Conservation (phyloP, 352 stramenopile genomes). For the Halophytophthora polymorphica region DNA sequence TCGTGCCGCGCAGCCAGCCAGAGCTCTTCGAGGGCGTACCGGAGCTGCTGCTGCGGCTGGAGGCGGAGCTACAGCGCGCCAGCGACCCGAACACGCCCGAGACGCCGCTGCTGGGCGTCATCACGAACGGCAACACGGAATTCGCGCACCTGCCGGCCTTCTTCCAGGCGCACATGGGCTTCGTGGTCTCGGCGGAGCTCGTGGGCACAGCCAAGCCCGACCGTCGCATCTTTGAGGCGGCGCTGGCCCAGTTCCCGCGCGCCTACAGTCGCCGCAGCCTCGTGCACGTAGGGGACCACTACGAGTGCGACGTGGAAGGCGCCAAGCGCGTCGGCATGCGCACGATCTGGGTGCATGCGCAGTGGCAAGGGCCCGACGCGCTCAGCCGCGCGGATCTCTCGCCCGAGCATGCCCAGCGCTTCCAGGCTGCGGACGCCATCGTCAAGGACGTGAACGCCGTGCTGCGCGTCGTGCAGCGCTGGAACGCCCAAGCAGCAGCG, state of each 20-base stretch:
- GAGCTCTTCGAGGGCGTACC: conserved; percentile 61
- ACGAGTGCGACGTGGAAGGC: conserved; percentile 63
- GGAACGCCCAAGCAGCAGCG: conserved; percentile 30
- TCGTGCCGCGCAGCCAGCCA: conserved; percentile 52
- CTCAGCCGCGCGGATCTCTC: conserved; percentile 30
- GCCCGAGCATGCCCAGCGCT: conserved; percentile 26
- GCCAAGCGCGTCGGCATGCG: conserved; percentile 58
- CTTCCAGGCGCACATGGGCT: conserved; percentile 41
- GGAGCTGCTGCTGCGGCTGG: conserved; percentile 38
- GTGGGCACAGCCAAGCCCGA: conserved; percentile 47
- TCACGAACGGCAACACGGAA: conserved; percentile 78
- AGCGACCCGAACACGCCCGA: too few species aligned
- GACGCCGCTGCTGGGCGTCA: conserved; percentile 37
- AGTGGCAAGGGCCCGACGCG: conserved; percentile 37
- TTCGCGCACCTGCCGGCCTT: conserved; percentile 37
- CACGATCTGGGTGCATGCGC: conserved; percentile 65
- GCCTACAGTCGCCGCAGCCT: conserved; percentile 32
- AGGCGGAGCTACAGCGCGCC: conserved; percentile 19
- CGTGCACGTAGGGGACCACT: conserved; percentile 77
- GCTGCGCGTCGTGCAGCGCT: conserved; percentile 36
- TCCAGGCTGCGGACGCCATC: conserved; percentile 53
- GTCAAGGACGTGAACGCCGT: conserved; percentile 48
- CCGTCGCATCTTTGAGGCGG: conserved; percentile 54
- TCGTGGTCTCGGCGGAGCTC: conserved; percentile 53
- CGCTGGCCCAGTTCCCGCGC: conserved; percentile 33